These are phyloP conservation scores for Linnemannia elongata DNA, from an alignment of 192 early-diverging fungal genomes.

Conservation along the genomic window DNA sequence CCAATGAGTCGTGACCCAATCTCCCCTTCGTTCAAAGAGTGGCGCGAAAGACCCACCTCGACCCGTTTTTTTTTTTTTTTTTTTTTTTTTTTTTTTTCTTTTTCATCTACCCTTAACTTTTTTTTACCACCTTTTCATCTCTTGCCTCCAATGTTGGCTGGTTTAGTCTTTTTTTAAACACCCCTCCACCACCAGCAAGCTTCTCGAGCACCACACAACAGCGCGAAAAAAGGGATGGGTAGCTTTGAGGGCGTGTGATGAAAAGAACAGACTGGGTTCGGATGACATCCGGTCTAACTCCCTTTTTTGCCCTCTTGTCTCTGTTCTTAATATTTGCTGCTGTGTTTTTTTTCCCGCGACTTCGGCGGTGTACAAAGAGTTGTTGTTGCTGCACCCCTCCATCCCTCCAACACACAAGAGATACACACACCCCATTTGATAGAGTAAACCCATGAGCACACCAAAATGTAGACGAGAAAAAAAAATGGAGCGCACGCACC, in stretches of 20 bases:
- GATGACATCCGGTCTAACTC: not conserved
- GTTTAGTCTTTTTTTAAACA: not conserved
- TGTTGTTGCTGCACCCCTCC: not conserved
- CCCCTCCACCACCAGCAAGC: too few species aligned
- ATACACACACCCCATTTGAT: not conserved
- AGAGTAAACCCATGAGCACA: not conserved
- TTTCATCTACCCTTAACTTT: not conserved
- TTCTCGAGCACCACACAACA: not conserved
- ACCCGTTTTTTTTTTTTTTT: too few species aligned
- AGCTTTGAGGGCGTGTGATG: not conserved
- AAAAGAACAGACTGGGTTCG: not conserved
- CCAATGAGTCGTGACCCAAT: not conserved
- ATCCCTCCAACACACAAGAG: not conserved
- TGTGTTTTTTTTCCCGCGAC: conserved; percentile 3
- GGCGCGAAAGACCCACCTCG: not conserved
- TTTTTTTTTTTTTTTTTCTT: not conserved
- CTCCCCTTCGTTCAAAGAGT: not conserved
- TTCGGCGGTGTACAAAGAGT: not conserved
- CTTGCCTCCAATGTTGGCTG: too few species aligned
- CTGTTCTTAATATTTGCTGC: not conserved
- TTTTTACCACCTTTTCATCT: too few species aligned
- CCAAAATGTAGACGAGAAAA: conserved; percentile 5
- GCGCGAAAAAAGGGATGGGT: not conserved
- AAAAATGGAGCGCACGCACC: not conserved
- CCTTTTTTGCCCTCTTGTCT: not conserved